Evolutionary conservation across 352 stramenopile genomes (phyloP).

Genomic region (Thraustochytrium sp.): DNA sequence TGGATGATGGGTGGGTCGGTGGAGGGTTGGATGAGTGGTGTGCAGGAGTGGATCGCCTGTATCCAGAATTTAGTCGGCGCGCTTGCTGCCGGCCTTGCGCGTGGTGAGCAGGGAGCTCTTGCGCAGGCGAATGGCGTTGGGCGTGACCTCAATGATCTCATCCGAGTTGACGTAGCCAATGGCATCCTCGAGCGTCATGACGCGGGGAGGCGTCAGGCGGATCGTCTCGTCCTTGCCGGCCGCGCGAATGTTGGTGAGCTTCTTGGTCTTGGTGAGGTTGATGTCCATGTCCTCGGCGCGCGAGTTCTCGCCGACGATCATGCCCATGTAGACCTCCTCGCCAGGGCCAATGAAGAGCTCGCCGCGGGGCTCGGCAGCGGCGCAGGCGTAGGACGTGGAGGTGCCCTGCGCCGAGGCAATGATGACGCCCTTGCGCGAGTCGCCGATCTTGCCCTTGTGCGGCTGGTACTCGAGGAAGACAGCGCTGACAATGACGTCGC

Average conservation of each 20-base stretch:
- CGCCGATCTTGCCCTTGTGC: slow-evolving; percentile 60
- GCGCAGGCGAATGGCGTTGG: slow-evolving; percentile 81
- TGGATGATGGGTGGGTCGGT: background rate
- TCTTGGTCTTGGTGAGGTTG: slow-evolving; percentile 95
- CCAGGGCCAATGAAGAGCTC: slow-evolving; percentile 91
- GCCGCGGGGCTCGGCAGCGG: slow-evolving; percentile 80
- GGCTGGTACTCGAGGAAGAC: slow-evolving; percentile 90
- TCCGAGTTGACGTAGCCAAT: slow-evolving; percentile 94
- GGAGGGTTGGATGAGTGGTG: too few relatives aligned
- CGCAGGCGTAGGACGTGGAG: slow-evolving; percentile 80
- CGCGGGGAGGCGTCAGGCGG: slow-evolving; percentile 77
- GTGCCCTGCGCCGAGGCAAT: slow-evolving; percentile 67
- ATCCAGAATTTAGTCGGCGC: background rate
- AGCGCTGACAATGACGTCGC: slow-evolving; percentile 92
- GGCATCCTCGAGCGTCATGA: slow-evolving; percentile 91
- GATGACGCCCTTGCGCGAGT: slow-evolving; percentile 63
- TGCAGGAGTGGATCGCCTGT: background rate
- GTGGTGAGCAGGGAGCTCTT: slow-evolving; percentile 64
- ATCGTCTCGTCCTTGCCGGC: slow-evolving; percentile 90
- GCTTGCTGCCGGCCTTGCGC: slow-evolving; percentile 46
- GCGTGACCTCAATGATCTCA: slow-evolving; percentile 97
- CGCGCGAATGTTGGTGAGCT: slow-evolving; percentile 91
- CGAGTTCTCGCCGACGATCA: slow-evolving; percentile 96
- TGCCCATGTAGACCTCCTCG: slow-evolving; percentile 88
- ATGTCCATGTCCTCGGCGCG: slow-evolving; percentile 90